Evolutionary conservation across 164 flowering plant genomes (phyloP).

Genomic region (Annona cherimola): DNA sequence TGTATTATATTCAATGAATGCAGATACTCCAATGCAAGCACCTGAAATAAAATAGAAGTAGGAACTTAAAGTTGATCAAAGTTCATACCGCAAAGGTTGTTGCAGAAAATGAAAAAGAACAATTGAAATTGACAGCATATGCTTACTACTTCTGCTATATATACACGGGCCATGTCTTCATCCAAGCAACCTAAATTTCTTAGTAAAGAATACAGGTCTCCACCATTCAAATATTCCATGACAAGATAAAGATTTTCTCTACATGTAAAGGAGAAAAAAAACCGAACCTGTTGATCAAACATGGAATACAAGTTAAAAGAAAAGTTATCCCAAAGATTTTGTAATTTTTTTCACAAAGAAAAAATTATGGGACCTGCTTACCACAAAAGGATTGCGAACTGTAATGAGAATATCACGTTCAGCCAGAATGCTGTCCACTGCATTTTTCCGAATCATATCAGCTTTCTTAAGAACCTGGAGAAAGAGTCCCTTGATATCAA

Average conservation of each 20-base stretch:
- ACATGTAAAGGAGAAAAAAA: conserved; percentile 98
- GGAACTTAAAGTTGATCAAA: neutral
- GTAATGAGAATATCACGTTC: conserved; percentile 92
- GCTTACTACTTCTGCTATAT: conserved; percentile 95
- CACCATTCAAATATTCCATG: conserved; percentile 98
- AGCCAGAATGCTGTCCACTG: conserved; percentile 97
- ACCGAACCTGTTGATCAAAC: conserved; percentile 74
- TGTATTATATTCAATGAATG: conserved; percentile 92
- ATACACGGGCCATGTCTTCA: conserved; percentile 89
- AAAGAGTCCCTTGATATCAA: neutral
- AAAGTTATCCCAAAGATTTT: neutral
- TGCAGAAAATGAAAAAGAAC: neutral
- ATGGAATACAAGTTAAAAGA: conserved; percentile 16
- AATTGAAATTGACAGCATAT: neutral
- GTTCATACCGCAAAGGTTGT: neutral
- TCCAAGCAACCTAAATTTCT: conserved; percentile 91
- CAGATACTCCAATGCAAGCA: conserved; percentile 96
- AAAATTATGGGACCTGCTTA: conserved; percentile 28
- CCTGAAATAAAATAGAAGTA: conserved; percentile 42
- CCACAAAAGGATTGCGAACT: conserved; percentile 97
- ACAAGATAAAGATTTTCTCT: conserved; percentile 96
- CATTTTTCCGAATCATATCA: conserved; percentile 95
- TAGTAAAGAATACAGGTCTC: conserved; percentile 88
- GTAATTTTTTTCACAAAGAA: neutral
- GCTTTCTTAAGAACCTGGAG: conserved; percentile 85